Conservation (phyloP, 257 asterid species). For the Nicotiana knightiana region DNA sequence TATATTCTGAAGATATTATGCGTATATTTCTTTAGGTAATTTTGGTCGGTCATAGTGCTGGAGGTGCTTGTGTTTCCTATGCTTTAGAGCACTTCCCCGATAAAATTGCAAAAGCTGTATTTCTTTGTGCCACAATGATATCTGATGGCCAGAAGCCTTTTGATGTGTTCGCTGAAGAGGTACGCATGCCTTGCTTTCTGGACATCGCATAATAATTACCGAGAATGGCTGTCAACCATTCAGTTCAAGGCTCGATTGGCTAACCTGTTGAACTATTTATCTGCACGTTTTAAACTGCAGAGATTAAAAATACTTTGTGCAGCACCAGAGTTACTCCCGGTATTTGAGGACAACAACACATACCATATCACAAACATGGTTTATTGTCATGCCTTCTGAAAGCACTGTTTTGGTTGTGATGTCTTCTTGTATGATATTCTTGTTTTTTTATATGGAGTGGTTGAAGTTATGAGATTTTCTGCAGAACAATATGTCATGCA, state of each 20-base stretch:
- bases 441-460: neutral
- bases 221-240: neutral
- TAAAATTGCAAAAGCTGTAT: conserved; percentile 77
- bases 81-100: conserved; percentile 68
- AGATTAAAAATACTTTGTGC: neutral
- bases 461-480: neutral
- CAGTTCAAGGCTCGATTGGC: neutral
- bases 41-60: conserved; percentile 92
- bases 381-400: neutral
- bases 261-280: neutral
- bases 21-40: conserved; percentile 46
- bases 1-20: neutral
- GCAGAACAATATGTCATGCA: neutral
- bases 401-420: neutral
- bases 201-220: neutral
- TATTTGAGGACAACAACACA: neutral
- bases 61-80: conserved; percentile 91
- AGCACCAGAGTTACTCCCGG: neutral
- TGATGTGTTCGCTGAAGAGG: conserved; percentile 94
- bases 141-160: conserved; percentile 83
- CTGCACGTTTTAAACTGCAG: neutral
- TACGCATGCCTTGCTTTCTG: conserved; percentile 1
- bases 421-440: neutral
- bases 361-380: neutral
- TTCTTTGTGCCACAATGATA: conserved; percentile 81